Base-by-base conservation (phyloP, 202 grass and related monocot genomes). In the Thinopyrum obtusiflorum region DNA sequence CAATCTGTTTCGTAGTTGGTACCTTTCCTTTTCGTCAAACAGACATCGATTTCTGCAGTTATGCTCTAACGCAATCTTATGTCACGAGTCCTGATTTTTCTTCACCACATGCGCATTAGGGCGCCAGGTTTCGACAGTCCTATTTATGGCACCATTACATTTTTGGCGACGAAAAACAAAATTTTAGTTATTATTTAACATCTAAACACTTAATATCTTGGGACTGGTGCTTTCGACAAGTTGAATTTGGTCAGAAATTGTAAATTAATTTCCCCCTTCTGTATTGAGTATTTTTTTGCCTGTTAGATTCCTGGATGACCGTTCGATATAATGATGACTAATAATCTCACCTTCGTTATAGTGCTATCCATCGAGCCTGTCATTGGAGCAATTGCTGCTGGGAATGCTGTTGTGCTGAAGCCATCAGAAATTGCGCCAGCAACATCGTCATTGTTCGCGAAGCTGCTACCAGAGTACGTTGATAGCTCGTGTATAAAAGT, bases 351-450 rank as follows among this genome's bases (percentile, higher is more conserved):
- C 11, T 61, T 73, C 31, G 64, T 74, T 80, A 4, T 15, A 99
- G 97, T 90, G 76, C 86, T 99, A 75, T 93, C 92, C 44, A 84
- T 99, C 75, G 94, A 97, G 0, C 97, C 97, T 0, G 79, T 94
- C 27, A 97, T 99, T 27, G 97, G 97, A 73, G 97, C 97, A 49
- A 99, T 99, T 46, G 85, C 92, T 68, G 92, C 97, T 68, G 97
- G 97, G n/a, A 97, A 97, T 66, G 74, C 88, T 35, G 94, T 92
- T 80, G 89, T 97, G 17, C 77, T 99, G 42, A 97, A 99, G 82
- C 97, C 97, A 47, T 99, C 97, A 61, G 97, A 99, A 59, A 65
- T 99, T 80, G 89, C 97, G 0, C 90, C 97, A 59, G 87, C 97
- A 24, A 99, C 92, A 40, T 97, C 97, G 20, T 64, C 85, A 61